Conservation (phyloP, 768 basidiomycete species). For the Galerina marginata region DNA sequence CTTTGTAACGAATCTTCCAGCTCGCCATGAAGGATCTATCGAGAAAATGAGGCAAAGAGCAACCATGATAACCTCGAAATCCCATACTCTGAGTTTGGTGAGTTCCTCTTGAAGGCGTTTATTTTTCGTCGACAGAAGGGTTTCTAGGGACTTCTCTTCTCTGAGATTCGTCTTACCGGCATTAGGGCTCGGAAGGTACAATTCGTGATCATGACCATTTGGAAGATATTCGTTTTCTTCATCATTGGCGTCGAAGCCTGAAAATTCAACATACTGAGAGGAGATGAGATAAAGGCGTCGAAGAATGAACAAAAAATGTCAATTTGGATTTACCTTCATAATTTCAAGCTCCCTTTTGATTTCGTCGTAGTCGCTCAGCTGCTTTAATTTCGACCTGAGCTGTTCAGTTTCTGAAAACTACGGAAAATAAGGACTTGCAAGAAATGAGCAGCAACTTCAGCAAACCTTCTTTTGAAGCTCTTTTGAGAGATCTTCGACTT, state of each 20-base stretch:
- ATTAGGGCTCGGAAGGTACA: constrained; percentile 88
- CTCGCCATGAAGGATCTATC: constrained; percentile 82
- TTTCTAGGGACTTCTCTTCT: constrained; percentile 85
- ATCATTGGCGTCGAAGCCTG: constrained; percentile 77
- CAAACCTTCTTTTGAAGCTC: constrained; percentile 62
- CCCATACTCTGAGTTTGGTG: constrained; percentile 82
- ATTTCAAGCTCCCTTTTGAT: constrained; percentile 98
- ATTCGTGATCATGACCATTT: constrained; percentile 50
- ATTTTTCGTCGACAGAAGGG: constrained; percentile 91
- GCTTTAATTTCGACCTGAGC: constrained; percentile 70
- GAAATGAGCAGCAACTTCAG: background rate
- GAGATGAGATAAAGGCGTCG: background rate
- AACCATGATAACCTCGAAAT: background rate
- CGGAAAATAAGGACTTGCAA: background rate
- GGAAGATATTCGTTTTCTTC: constrained; percentile 55
- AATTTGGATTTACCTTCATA: constrained; percentile 78
- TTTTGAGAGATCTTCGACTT: constrained; percentile 61
- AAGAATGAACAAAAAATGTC: background rate
- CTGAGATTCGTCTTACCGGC: constrained; percentile 80
- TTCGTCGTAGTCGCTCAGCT: constrained; percentile 91
- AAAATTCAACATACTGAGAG: constrained; percentile 91
- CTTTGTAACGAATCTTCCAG: constrained; percentile 71
- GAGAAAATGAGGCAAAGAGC: background rate
- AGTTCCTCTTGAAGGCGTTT: constrained; percentile 91
- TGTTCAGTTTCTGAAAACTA: constrained; percentile 71